phyloP scores from a whole-genome alignment of 495 filamentous ascomycete species.

The Podospora comata region DNA sequence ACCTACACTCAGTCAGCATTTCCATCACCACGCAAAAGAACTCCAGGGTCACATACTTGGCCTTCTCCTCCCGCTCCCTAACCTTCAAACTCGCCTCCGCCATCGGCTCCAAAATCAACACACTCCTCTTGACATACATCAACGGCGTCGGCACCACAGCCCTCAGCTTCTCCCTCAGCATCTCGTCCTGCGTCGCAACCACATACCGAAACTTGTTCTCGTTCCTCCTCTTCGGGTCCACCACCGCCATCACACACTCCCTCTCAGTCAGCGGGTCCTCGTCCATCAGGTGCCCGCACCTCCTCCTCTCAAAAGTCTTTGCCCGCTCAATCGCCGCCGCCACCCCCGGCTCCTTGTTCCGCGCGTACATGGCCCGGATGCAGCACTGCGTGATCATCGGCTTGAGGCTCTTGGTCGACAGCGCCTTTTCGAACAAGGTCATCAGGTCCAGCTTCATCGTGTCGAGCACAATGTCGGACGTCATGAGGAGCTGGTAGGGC shows the following conservation, averaged over 20 bases:
- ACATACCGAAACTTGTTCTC: constrained; percentile 90
- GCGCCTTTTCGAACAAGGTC: constrained; percentile 59
- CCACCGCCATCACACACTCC: constrained; percentile 74
- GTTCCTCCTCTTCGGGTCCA: constrained; percentile 65
- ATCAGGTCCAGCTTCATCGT: constrained; percentile 71
- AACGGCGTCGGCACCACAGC: constrained; percentile 44
- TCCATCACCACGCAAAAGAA: neutral
- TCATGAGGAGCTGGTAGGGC: constrained; percentile 80
- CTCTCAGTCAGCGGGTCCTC: constrained; percentile 69
- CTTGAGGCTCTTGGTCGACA: constrained; percentile 69
- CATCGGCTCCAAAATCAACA: constrained; percentile 87
- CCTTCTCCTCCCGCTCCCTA: constrained; percentile 64
- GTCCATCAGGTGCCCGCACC: constrained; percentile 85
- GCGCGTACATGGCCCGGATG: constrained; percentile 60
- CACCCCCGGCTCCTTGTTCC: constrained; percentile 53
- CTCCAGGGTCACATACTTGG: constrained; percentile 60
- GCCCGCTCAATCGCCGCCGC: constrained; percentile 61
- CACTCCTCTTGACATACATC: constrained; percentile 77
- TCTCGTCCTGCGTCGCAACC: constrained; percentile 68
- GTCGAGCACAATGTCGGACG: constrained; percentile 35
- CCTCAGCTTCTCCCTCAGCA: constrained; percentile 29
- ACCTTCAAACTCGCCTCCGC: constrained; percentile 58
- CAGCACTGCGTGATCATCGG: constrained; percentile 59
- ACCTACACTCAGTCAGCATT: constrained; percentile 24
- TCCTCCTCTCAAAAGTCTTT: constrained; percentile 74